Evolutionary conservation across 352 stramenopile genomes (phyloP).

Genomic region (Globisporangium orthogonon): DNA sequence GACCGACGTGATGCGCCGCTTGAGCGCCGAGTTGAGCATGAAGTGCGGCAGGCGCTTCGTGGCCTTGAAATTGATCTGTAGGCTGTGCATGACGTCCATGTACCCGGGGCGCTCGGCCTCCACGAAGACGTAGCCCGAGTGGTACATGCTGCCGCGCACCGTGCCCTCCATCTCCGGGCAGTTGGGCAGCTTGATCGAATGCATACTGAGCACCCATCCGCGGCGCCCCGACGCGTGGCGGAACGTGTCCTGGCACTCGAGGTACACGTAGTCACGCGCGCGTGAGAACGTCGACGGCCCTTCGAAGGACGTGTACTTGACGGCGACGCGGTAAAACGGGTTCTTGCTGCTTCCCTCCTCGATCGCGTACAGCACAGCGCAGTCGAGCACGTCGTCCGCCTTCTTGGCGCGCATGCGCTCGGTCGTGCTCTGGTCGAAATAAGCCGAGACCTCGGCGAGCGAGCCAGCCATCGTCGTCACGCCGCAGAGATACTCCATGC

Average conservation of each 20-base stretch:
- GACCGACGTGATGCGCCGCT: constrained; percentile 55
- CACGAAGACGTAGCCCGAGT: constrained; percentile 75
- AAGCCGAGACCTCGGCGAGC: constrained; percentile 57
- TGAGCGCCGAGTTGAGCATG: constrained; percentile 55
- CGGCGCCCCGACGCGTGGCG: constrained; percentile 55
- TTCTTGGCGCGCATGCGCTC: constrained; percentile 50
- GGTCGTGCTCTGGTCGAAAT: constrained; percentile 66
- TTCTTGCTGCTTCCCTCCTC: constrained; percentile 35
- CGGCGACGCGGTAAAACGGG: constrained; percentile 52
- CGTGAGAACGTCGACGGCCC: constrained; percentile 47
- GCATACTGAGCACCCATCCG: constrained; percentile 76
- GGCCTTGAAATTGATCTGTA: constrained; percentile 85
- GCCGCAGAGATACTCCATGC: constrained; percentile 63
- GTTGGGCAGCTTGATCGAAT: constrained; percentile 75
- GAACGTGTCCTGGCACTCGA: constrained; percentile 81
- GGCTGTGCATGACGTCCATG: constrained; percentile 82
- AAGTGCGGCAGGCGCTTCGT: constrained; percentile 55
- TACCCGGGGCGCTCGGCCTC: constrained; percentile 67
- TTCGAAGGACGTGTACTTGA: constrained; percentile 70
- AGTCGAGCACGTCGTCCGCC: constrained; percentile 62
- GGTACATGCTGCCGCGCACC: constrained; percentile 76
- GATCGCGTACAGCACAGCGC: constrained; percentile 55
- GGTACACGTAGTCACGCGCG: constrained; percentile 60
- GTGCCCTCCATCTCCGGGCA: constrained; percentile 67
- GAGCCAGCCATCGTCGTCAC: constrained; percentile 70